Evolutionary conservation across 2,329 filamentous ascomycete genomes (phyloP).

Genomic region (Pyrenophora tritici-repentis): DNA sequence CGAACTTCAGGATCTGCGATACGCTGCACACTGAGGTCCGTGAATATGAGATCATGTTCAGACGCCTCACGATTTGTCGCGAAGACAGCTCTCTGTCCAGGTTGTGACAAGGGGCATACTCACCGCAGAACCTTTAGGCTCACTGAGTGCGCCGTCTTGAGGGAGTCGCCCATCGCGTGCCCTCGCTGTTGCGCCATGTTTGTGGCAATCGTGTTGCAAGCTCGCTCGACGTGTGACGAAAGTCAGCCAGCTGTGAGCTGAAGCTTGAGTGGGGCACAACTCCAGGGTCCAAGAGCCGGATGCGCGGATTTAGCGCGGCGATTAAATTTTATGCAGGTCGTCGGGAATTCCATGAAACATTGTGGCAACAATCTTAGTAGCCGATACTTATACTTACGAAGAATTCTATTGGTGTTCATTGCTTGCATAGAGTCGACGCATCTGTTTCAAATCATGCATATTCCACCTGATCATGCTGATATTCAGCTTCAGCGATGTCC

Average conservation of each 20-base stretch:
- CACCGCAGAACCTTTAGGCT: constrained; percentile 86
- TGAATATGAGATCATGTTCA: neutral
- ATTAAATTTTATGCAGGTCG: constrained; percentile 9
- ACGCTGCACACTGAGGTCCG: neutral
- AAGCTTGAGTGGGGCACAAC: constrained; percentile 18
- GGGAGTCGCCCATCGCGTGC: constrained; percentile 45
- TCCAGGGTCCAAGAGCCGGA: constrained; percentile 4
- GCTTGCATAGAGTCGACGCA: neutral
- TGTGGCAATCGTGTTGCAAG: constrained; percentile 9
- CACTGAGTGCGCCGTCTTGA: constrained; percentile 70
- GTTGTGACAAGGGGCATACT: constrained; percentile 32
- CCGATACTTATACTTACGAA: too few relatives aligned
- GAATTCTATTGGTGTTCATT: too few relatives aligned
- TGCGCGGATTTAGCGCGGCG: constrained; percentile 10
- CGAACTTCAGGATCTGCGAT: neutral
- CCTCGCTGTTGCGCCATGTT: constrained; percentile 48
- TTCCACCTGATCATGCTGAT: constrained; percentile 5
- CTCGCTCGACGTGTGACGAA: constrained; percentile 8
- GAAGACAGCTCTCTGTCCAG: neutral
- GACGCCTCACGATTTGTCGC: neutral
- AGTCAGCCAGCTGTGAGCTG: constrained; percentile 10
- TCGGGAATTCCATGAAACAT: neutral
- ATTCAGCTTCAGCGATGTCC: constrained; percentile 50
- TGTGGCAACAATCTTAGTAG: neutral
- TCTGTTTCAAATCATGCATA: constrained; percentile 1